Evolutionary conservation across 352 stramenopile genomes (phyloP).

Genomic region (Pythium plurisporium): DNA sequence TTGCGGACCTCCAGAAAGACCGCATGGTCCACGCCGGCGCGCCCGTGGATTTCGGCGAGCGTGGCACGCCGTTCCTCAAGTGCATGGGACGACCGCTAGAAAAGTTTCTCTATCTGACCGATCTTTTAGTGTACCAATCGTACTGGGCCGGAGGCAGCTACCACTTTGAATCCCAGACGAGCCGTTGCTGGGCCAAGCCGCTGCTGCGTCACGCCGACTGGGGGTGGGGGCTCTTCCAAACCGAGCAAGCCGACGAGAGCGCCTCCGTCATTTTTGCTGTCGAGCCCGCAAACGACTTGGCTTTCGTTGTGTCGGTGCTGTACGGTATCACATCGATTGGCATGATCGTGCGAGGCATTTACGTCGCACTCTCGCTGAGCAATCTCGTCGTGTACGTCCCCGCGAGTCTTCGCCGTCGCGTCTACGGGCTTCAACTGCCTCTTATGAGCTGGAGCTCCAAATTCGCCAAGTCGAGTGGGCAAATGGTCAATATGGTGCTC

Average conservation of each 20-base stretch:
- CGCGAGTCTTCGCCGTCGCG: not conserved
- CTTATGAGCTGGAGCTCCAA: not conserved
- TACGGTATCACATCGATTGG: conserved; percentile 23
- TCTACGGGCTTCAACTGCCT: not conserved
- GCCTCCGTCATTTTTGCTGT: conserved; percentile 13
- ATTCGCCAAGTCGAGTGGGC: not conserved
- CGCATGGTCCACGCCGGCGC: conserved; percentile 31
- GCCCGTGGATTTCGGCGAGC: conserved; percentile 33
- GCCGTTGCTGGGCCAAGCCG: no score
- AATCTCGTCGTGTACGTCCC: conserved; percentile 14
- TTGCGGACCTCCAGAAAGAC: conserved; percentile 29
- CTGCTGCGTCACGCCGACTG: not conserved
- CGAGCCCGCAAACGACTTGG: conserved; percentile 8
- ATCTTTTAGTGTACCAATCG: no score
- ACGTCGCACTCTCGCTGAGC: conserved; percentile 6
- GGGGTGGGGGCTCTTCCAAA: conserved; percentile 8
- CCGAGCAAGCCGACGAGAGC: not conserved
- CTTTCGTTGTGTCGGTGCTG: conserved; percentile 2
- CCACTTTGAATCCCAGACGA: no score
- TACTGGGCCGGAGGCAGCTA: no score
- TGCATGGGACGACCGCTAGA: conserved; percentile 40
- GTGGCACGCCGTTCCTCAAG: conserved; percentile 40
- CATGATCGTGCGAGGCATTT: conserved; percentile 20
- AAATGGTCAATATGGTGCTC: no score
- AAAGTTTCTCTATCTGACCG: no score